Evolutionary conservation across 1,284 basidiomycete species (phyloP).

Genomic region (Ustilago tritici): DNA sequence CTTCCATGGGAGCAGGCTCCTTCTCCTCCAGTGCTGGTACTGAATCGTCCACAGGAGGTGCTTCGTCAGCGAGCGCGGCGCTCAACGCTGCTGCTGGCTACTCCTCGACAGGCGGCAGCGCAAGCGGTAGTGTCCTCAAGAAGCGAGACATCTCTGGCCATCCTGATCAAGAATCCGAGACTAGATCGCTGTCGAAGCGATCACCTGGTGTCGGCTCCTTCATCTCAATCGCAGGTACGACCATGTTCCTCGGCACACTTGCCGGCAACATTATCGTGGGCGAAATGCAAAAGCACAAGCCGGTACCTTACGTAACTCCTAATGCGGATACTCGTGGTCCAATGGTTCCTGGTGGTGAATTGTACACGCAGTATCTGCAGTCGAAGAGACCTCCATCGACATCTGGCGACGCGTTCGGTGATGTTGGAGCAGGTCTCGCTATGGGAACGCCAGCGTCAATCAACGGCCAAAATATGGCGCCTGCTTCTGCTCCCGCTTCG

Average conservation of each 20-base stretch:
- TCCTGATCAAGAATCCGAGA: neutral
- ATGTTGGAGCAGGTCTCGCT: neutral
- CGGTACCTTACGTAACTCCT: conserved; percentile 34
- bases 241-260: conserved; percentile 38
- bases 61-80: conserved; percentile 2
- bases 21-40: neutral
- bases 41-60: neutral
- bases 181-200: conserved; percentile 26
- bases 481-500: neutral
- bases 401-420: neutral
- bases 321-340: conserved; percentile 28
- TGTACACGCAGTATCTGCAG: conserved; percentile 27
- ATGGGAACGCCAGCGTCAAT: neutral
- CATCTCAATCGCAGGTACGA: conserved; percentile 22
- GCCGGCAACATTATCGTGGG: conserved; percentile 11
- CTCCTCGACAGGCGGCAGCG: neutral
- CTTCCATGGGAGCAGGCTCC: neutral
- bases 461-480: neutral
- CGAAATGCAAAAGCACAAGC: conserved; percentile 31
- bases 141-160: conserved; percentile 10
- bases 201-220: conserved; percentile 14
- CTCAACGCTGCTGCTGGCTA: conserved; percentile 36
- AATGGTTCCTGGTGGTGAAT: conserved; percentile 32
- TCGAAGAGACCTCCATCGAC: conserved; percentile 11
- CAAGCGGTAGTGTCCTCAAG: conserved; percentile 19